These are phyloP conservation scores for Danielia oregonensis DNA, from an alignment of 805 yeast species.

Conservation along the genomic window DNA sequence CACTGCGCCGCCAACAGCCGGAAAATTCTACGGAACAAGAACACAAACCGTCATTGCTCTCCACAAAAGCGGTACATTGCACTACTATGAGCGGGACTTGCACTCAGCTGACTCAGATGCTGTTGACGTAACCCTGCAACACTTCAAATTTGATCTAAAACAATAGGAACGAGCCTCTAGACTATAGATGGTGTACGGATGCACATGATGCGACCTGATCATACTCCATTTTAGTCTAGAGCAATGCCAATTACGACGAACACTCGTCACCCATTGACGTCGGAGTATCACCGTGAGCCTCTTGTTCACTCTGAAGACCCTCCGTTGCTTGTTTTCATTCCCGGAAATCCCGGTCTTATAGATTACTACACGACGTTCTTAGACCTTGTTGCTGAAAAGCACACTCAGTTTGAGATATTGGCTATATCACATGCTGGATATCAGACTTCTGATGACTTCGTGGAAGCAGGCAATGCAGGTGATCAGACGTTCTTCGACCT, in stretches of 20 bases:
- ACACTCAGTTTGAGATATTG: slow-evolving; percentile 48
- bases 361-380: slow-evolving; percentile 61
- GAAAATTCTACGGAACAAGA: slow-evolving; percentile 76
- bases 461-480: slow-evolving; percentile 9
- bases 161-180: slow-evolving; percentile 4
- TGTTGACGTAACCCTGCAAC: slow-evolving; percentile 9
- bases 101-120: slow-evolving; percentile 25
- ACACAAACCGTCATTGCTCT: slow-evolving; percentile 77
- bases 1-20: slow-evolving; percentile 17
- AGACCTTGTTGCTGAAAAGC: slow-evolving; percentile 33
- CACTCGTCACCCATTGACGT: slow-evolving; percentile 22
- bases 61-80: slow-evolving; percentile 46
- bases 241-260: slow-evolving; percentile 9
- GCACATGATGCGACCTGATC: no score
- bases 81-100: slow-evolving; percentile 60
- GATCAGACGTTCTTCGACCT: slow-evolving; percentile 33
- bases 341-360: slow-evolving; percentile 76
- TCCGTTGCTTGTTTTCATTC: slow-evolving; percentile 52
- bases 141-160: slow-evolving; percentile 13
- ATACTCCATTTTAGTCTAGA: not conserved
- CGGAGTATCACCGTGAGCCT: slow-evolving; percentile 18
- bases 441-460: slow-evolving; percentile 28
- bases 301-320: not conserved
- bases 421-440: slow-evolving; percentile 68
- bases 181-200: slow-evolving; percentile 1